These are phyloP conservation scores for Bondarzewia mesenterica DNA, from an alignment of 1,284 basidiomycete genomes.

Conservation along the genomic window DNA sequence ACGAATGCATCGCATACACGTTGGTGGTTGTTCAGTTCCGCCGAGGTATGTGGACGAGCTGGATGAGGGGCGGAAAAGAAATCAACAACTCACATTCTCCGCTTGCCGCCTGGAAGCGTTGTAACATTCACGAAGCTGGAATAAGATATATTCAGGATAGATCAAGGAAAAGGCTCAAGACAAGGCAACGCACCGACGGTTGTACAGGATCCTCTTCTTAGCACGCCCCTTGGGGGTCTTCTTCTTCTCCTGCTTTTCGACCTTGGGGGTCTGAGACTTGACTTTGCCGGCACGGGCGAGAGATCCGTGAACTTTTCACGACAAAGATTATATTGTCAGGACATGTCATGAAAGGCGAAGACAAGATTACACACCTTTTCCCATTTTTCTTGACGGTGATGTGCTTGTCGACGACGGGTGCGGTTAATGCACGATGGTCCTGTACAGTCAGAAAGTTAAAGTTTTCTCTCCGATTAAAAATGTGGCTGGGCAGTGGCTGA, in stretches of 20 bases:
- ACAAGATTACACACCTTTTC: conserved; percentile 46
- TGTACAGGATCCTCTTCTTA: conserved; percentile 93
- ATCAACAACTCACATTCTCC: conserved; percentile 77
- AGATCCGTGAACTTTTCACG: conserved; percentile 85
- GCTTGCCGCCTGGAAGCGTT: conserved; percentile 85
- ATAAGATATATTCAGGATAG: conserved; percentile 5
- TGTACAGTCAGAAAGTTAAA: conserved; percentile 9
- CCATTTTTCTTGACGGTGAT: conserved; percentile 45
- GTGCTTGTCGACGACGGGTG: conserved; percentile 14
- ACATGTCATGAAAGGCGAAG: conserved; percentile 4
- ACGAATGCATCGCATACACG: too few relatives aligned
- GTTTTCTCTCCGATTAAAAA: background rate
- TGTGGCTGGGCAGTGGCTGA: background rate
- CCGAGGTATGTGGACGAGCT: too few relatives aligned
- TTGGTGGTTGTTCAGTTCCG: too few relatives aligned
- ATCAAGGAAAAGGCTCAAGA: background rate
- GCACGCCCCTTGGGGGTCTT: conserved; percentile 93
- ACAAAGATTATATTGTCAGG: conserved; percentile 7
- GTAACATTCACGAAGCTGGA: conserved; percentile 92
- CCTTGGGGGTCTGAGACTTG: conserved; percentile 96
- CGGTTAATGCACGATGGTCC: background rate
- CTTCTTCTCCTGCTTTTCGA: conserved; percentile 98
- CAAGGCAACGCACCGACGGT: conserved; percentile 66
- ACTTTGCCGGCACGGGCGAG: conserved; percentile 99
- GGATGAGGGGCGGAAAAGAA: too few relatives aligned